phyloP scores from a whole-genome alignment of 2,329 filamentous ascomycete genomes.

The Pestalotiopsis sp. region DNA sequence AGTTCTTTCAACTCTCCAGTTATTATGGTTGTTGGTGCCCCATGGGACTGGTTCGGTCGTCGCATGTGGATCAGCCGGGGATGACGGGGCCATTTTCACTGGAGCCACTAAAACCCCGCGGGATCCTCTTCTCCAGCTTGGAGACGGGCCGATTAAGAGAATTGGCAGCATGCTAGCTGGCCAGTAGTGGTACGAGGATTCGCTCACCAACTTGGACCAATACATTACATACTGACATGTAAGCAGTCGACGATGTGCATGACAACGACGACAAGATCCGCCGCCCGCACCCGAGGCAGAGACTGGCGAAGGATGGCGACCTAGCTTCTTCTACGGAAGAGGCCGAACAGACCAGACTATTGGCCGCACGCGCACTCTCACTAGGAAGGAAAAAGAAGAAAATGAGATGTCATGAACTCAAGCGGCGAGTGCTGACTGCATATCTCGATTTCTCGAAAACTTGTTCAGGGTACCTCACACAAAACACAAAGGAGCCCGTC shows the following conservation, averaged over 20 bases:
- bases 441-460: not conserved
- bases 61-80: constrained; percentile 2
- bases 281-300: not conserved
- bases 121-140: constrained; percentile 7
- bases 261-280: not conserved
- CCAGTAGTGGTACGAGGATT: not conserved
- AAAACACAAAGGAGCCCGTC: not conserved
- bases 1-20: not conserved
- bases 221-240: not conserved
- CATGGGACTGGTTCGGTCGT: not conserved
- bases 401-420: not conserved
- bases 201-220: not conserved
- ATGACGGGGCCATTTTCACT: not conserved
- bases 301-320: not conserved
- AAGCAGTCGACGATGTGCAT: too few species aligned
- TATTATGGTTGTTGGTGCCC: not conserved
- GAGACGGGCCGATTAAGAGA: constrained; percentile 11
- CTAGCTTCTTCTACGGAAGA: not conserved
- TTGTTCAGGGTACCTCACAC: not conserved
- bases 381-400: not conserved
- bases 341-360: not conserved
- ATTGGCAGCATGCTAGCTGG: not conserved
- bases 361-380: too few species aligned
- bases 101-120: constrained; percentile 8
- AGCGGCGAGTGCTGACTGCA: not conserved